Conservation (phyloP, 805 yeast genomes). For the Candida parachauliodes region DNA sequence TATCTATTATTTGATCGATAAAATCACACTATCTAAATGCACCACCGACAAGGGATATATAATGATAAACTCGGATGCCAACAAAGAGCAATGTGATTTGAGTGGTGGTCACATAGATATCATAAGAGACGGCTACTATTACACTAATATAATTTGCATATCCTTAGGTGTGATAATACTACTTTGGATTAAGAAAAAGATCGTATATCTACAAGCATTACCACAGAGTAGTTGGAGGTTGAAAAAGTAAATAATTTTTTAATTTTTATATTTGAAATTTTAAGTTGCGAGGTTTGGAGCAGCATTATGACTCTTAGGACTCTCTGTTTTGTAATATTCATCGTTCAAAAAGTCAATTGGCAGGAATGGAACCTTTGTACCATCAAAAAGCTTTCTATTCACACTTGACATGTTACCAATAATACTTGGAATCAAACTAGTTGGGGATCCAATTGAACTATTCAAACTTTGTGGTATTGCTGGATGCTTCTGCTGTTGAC, state of each 20-base stretch:
- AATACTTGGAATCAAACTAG: constrained; percentile 38
- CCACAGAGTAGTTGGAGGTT: constrained; percentile 80
- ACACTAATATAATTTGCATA: constrained; percentile 72
- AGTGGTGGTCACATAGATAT: constrained; percentile 55
- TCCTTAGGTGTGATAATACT: constrained; percentile 61
- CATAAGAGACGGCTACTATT: constrained; percentile 77
- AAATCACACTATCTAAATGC: constrained; percentile 67
- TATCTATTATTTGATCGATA: constrained; percentile 75
- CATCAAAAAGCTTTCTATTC: constrained; percentile 32
- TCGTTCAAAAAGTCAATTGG: constrained; percentile 40
- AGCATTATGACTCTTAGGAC: neutral
- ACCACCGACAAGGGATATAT: constrained; percentile 13
- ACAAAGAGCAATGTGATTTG: constrained; percentile 48
- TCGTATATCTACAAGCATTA: constrained; percentile 61
- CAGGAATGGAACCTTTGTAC: constrained; percentile 35
- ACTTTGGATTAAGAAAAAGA: constrained; percentile 64
- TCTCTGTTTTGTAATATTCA: constrained; percentile 14
- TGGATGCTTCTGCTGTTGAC: neutral
- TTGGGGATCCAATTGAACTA: constrained; percentile 15
- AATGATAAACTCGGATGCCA: constrained; percentile 24
- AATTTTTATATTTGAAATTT: too few relatives aligned
- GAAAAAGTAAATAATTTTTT: neutral
- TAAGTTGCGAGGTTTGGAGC: neutral
- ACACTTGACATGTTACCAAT: constrained; percentile 38
- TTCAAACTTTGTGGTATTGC: neutral